phyloP scores from a whole-genome alignment of 177 flowering plant genomes.

The Vitis hybrid region DNA sequence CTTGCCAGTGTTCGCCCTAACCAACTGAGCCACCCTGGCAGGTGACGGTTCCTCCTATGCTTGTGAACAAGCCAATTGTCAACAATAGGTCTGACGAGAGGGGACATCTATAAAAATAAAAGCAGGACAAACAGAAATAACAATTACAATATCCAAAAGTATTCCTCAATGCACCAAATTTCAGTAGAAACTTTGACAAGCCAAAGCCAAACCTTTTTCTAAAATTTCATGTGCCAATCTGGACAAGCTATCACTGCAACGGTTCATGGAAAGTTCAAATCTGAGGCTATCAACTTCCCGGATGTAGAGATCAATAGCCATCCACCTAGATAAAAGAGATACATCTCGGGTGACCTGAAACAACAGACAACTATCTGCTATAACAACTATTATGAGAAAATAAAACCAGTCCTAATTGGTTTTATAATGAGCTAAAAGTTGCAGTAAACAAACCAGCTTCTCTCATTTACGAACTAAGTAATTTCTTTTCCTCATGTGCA shows the following conservation, averaged over 20 bases:
- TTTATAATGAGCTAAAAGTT: background rate
- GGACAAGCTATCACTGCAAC: conserved; percentile 58
- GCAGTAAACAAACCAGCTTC: background rate
- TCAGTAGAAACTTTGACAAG: conserved; percentile 2
- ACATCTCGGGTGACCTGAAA: conserved; percentile 91
- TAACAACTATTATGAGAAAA: background rate
- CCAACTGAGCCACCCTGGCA: too few relatives aligned
- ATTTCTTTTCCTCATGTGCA: too few relatives aligned
- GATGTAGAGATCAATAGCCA: conserved; percentile 88
- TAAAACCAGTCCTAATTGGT: background rate
- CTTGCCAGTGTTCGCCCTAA: too few relatives aligned
- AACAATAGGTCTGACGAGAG: background rate
- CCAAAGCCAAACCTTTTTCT: conserved; percentile 53
- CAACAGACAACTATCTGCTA: conserved; percentile 3
- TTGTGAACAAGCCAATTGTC: background rate
- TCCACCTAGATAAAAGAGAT: conserved; percentile 91
- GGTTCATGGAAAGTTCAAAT: conserved; percentile 90
- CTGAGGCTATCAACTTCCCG: conserved; percentile 86
- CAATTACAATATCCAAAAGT: background rate
- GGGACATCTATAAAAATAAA: background rate
- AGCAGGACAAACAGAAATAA: background rate
- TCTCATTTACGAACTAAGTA: too few relatives aligned
- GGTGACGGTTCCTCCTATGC: background rate
- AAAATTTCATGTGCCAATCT: conserved; percentile 69
- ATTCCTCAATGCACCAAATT: background rate